Evolutionary conservation across 495 filamentous ascomycete species (phyloP).

Genomic region (Talaromyces borbonicus): DNA sequence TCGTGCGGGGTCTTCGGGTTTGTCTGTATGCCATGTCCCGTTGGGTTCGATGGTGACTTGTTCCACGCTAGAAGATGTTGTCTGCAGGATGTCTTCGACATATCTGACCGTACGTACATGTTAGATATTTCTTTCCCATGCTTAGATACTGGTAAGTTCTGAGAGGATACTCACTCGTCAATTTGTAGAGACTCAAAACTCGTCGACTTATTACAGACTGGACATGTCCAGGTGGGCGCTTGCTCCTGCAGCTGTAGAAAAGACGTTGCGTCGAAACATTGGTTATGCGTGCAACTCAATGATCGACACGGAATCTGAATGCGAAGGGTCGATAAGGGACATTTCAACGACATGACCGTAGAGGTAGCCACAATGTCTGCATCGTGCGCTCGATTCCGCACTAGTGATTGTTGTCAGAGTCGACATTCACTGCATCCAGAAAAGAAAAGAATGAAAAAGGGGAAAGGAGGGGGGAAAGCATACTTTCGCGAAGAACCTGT

Average conservation of each 20-base stretch:
- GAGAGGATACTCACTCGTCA: slow-evolving; percentile 57
- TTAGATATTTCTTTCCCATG: background rate
- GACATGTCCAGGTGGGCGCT: slow-evolving; percentile 89
- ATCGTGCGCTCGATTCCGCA: slow-evolving; percentile 73
- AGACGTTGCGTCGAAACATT: slow-evolving; percentile 91
- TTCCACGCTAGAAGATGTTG: slow-evolving; percentile 57
- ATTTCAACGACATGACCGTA: slow-evolving; percentile 80
- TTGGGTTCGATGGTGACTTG: slow-evolving; percentile 86
- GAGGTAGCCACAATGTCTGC: slow-evolving; percentile 82
- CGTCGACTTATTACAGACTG: slow-evolving; percentile 77
- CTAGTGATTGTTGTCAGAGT: slow-evolving; percentile 33
- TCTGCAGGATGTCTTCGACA: slow-evolving; percentile 71
- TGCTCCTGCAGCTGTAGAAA: slow-evolving; percentile 93
- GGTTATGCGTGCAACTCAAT: slow-evolving; percentile 72
- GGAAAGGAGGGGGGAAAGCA: slow-evolving; percentile 17
- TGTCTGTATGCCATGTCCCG: slow-evolving; percentile 61
- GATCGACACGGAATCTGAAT: slow-evolving; percentile 75
- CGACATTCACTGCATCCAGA: background rate
- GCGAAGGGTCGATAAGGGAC: slow-evolving; percentile 76
- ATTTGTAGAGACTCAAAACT: slow-evolving; percentile 73
- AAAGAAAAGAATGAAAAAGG: no score
- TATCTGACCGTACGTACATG: slow-evolving; percentile 63
- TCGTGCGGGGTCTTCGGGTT: slow-evolving; percentile 23
- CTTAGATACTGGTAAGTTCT: slow-evolving; percentile 1
- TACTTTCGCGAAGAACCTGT: slow-evolving; percentile 77